Percentiles rank a stretch among this genome's conserved stretches.
Evolutionary conservation across 176 grass and related monocot genomes (phyloP).

Genomic region (Zoysia pacifica): DNA sequence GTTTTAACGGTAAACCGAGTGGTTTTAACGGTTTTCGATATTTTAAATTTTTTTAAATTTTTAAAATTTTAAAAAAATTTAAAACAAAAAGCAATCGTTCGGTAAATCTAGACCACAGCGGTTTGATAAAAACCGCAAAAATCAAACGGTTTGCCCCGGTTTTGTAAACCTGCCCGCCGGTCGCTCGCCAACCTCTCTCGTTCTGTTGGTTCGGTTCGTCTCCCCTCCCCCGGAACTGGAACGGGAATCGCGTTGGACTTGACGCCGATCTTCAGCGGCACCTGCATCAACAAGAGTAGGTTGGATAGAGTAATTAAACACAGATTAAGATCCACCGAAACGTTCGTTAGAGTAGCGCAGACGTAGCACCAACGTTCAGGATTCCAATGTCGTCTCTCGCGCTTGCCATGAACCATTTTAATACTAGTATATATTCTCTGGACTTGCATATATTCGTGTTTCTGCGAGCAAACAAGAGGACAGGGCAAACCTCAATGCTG

Average conservation of each 20-base stretch:
- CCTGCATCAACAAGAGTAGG: background rate
- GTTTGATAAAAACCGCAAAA: no score
- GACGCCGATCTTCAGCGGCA: background rate
- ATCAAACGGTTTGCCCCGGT: no score
- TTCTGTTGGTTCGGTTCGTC: background rate
- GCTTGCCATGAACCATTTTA: background rate
- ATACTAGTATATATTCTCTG: background rate
- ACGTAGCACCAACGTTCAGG: background rate
- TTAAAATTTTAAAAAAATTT: no score
- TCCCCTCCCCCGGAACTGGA: background rate
- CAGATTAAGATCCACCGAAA: constrained; percentile 28
- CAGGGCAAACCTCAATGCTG: background rate
- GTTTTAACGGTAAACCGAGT: no score
- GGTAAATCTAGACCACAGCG: no score
- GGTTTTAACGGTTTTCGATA: no score
- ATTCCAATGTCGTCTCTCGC: background rate
- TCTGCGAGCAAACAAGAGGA: background rate
- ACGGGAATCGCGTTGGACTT: background rate
- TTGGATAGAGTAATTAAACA: background rate
- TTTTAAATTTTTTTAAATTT: no score
- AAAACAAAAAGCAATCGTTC: no score
- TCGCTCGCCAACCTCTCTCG: background rate
- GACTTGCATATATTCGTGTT: background rate
- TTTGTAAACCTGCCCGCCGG: no score
- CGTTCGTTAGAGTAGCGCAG: background rate